These are phyloP conservation scores for Hericium rajendrae DNA, from an alignment of 768 basidiomycete genomes.

Conservation along the genomic window DNA sequence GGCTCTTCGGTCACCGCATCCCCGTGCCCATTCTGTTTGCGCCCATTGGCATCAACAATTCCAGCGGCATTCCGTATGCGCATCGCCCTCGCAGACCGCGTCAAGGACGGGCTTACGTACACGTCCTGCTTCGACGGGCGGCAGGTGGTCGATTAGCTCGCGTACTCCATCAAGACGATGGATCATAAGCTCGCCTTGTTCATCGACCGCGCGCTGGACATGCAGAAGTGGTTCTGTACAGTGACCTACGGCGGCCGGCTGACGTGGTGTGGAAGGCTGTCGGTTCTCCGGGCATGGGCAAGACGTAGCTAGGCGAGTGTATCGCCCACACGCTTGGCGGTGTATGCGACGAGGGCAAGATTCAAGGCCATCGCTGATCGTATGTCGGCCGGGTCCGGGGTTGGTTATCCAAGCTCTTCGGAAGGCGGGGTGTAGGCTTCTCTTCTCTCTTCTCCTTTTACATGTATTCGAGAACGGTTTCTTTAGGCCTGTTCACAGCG, in stretches of 20 bases:
- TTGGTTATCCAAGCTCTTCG: constrained; percentile 7
- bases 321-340: constrained; percentile 24
- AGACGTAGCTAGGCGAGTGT: constrained; percentile 25
- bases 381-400: constrained; percentile 50
- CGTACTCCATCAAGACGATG: constrained; percentile 96
- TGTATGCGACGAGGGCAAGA: constrained; percentile 37
- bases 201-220: constrained; percentile 87
- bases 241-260: constrained; percentile 97
- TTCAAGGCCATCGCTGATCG: constrained; percentile 23
- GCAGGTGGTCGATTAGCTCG: constrained; percentile 94
- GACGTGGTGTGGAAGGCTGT: constrained; percentile 75
- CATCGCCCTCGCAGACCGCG: constrained; percentile 62
- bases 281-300: constrained; percentile 69
- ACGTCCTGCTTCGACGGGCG: constrained; percentile 95
- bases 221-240: constrained; percentile 98
- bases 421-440: constrained; percentile 34
- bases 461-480: neutral
- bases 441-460: constrained; percentile 36
- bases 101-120: constrained; percentile 95
- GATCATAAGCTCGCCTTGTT: constrained; percentile 93
- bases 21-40: constrained; percentile 45
- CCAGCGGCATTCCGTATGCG: constrained; percentile 88
- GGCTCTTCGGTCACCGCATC: constrained; percentile 36
- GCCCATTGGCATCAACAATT: constrained; percentile 53
- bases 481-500: constrained; percentile 20